Percentiles rank a stretch among this genome's conserved stretches.
Conservation (phyloP, 257 asterid species). For the Ocimum tenuiflorum region DNA sequence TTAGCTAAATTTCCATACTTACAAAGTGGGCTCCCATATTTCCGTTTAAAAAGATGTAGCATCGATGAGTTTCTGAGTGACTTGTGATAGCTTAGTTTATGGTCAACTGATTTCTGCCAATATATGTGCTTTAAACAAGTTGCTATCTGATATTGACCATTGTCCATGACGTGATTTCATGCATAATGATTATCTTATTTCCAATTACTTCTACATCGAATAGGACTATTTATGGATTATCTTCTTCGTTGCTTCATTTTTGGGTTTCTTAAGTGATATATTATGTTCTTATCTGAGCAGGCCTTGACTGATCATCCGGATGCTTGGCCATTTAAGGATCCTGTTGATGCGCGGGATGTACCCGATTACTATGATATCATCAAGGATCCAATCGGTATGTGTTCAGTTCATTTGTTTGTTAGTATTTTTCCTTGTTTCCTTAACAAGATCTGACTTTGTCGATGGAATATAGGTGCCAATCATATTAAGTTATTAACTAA, state of each 20-base stretch:
- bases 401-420: background rate
- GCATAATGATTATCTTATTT: too few relatives aligned
- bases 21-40: too few relatives aligned
- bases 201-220: background rate
- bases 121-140: too few relatives aligned
- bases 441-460: too few relatives aligned
- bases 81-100: too few relatives aligned
- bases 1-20: constrained; percentile 4
- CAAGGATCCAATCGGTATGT: constrained; percentile 93
- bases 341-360: constrained; percentile 95
- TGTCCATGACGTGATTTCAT: too few relatives aligned
- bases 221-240: background rate
- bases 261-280: background rate
- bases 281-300: constrained; percentile 36
- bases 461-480: too few relatives aligned
- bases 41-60: too few relatives aligned
- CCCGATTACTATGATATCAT: constrained; percentile 94
- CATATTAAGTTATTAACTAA: too few relatives aligned
- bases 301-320: constrained; percentile 93
- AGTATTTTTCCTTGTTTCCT: background rate
- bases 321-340: constrained; percentile 98
- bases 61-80: too few relatives aligned
- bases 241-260: background rate
- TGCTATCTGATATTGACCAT: too few relatives aligned
- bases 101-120: too few relatives aligned